Evolutionary conservation across 768 basidiomycete species (phyloP).

Genomic region (Polyporus arcularius): DNA sequence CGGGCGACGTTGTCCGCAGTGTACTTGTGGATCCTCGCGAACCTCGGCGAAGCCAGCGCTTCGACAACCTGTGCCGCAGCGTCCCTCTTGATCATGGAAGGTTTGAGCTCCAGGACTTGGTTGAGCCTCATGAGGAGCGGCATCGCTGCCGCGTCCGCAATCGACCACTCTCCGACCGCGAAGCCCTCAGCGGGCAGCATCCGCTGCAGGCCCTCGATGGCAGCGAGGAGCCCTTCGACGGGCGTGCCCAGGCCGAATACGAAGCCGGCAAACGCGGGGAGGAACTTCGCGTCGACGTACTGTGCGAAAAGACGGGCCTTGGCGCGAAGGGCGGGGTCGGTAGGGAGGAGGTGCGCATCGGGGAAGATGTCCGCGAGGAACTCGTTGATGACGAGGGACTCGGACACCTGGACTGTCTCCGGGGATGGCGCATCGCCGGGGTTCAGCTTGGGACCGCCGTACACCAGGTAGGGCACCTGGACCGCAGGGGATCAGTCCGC

Average conservation of each 20-base stretch:
- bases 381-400: conserved; percentile 66
- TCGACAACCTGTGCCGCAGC: neutral
- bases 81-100: neutral
- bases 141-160: conserved; percentile 60
- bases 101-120: neutral
- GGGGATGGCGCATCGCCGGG: conserved; percentile 55
- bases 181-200: conserved; percentile 51
- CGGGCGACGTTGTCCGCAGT: neutral
- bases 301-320: conserved; percentile 64
- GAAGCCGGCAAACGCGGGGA: conserved; percentile 38
- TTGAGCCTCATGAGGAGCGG: conserved; percentile 57
- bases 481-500: too few species aligned
- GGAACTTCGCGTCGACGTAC: conserved; percentile 45
- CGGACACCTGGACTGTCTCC: conserved; percentile 58
- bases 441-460: conserved; percentile 58
- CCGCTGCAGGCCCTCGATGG: conserved; percentile 48
- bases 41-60: neutral
- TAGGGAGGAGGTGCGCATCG: conserved; percentile 48
- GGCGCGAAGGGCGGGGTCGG: conserved; percentile 57
- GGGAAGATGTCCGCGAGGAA: conserved; percentile 64
- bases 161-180: conserved; percentile 47
- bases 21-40: neutral
- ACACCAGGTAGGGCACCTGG: conserved; percentile 29
- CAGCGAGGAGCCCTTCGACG: conserved; percentile 42
- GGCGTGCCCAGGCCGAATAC: conserved; percentile 37